Evolutionary conservation across 2,329 filamentous ascomycete species (phyloP).

Genomic region (Magnaporthiopsis poae): DNA sequence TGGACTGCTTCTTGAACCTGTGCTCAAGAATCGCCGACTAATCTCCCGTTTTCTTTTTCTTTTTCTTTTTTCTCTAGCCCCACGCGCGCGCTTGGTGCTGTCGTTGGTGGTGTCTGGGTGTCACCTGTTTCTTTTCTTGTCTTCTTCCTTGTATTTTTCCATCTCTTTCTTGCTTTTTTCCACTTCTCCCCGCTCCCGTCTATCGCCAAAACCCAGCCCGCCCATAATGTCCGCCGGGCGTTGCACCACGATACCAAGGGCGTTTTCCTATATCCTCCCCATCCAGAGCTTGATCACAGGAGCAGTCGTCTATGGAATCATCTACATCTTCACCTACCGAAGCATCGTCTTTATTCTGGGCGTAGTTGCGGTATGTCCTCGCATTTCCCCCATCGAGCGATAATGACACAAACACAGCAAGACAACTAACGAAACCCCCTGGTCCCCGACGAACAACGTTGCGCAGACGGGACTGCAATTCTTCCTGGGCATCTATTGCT

Average conservation of each 20-base stretch:
- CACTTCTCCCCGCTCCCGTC: too few relatives aligned
- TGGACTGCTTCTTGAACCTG: neutral
- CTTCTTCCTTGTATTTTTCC: neutral
- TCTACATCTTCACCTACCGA: slow-evolving; percentile 13
- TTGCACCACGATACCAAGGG: slow-evolving; percentile 10
- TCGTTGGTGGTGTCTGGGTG: neutral
- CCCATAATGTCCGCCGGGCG: neutral
- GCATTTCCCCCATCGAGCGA: neutral
- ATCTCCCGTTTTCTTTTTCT: too few relatives aligned
- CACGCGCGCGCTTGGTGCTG: neutral
- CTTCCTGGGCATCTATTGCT: slow-evolving; percentile 15
- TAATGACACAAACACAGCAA: neutral
- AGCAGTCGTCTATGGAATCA: slow-evolving; percentile 15
- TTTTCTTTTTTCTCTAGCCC: neutral
- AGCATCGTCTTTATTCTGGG: slow-evolving; percentile 15
- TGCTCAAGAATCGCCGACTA: neutral
- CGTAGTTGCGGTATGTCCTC: slow-evolving; percentile 14
- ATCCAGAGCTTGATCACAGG: slow-evolving; percentile 14
- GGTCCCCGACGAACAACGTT: neutral
- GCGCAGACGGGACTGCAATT: slow-evolving; percentile 14
- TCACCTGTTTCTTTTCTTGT: neutral
- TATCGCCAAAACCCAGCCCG: neutral
- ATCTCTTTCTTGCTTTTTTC: neutral
- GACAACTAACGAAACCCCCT: neutral
- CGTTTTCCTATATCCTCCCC: slow-evolving; percentile 16